Evolutionary conservation across 2,329 filamentous ascomycete species (phyloP).

Genomic region (Cercospora janseana): DNA sequence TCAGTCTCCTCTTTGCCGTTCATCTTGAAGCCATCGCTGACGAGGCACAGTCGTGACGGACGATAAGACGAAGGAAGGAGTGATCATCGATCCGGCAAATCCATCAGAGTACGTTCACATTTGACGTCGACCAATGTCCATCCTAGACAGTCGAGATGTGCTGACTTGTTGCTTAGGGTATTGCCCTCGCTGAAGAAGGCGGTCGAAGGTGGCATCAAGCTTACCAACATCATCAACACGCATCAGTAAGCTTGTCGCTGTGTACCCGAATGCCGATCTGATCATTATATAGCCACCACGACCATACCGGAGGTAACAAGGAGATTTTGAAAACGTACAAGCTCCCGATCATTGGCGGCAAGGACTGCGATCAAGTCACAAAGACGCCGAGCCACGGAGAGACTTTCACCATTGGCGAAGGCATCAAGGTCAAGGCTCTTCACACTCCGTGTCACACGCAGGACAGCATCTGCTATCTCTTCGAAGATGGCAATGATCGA

Average conservation of each 20-base stretch:
- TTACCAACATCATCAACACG: conserved; percentile 90
- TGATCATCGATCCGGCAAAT: conserved; percentile 76
- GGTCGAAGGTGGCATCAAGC: conserved; percentile 70
- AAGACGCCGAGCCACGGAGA: conserved; percentile 72
- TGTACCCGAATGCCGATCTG: not conserved
- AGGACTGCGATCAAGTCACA: conserved; percentile 77
- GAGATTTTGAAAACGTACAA: conserved; percentile 65
- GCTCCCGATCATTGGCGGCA: conserved; percentile 81
- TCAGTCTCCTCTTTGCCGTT: conserved; percentile 6
- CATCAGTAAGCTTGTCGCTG: conserved; percentile 69
- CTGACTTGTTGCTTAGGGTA: conserved; percentile 47
- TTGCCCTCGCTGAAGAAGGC: conserved; percentile 68
- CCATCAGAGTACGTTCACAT: conserved; percentile 64
- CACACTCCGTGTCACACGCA: conserved; percentile 98
- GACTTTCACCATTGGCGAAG: conserved; percentile 74
- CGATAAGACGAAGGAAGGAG: conserved; percentile 50
- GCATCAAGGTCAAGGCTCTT: conserved; percentile 79
- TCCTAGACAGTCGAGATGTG: too few relatives aligned
- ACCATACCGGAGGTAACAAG: conserved; percentile 89
- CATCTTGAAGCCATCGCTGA: not conserved
- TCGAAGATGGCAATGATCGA: conserved; percentile 74
- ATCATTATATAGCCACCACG: conserved; percentile 68
- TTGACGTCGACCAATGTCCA: not conserved
- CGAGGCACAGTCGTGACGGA: conserved; percentile 43
- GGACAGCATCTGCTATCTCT: conserved; percentile 94